phyloP scores from a whole-genome alignment of 805 yeast species.

The Candida cerambycidarum region DNA sequence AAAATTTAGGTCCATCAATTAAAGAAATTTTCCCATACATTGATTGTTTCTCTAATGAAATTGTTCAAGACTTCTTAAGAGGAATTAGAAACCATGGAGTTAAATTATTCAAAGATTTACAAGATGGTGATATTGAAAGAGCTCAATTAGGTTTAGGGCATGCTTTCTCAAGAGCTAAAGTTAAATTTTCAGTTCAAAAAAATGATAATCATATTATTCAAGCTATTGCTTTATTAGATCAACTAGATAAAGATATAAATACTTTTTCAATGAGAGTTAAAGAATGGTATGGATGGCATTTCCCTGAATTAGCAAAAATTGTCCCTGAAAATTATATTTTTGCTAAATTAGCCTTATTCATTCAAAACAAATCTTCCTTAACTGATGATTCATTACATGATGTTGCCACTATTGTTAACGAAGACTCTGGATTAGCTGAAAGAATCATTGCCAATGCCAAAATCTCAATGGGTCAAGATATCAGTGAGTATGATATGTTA shows the following conservation, averaged over 20 bases:
- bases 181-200: slow-evolving; percentile 97
- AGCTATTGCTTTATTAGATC: slow-evolving; percentile 96
- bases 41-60: slow-evolving; percentile 87
- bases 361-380: slow-evolving; percentile 83
- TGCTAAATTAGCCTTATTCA: slow-evolving; percentile 78
- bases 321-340: slow-evolving; percentile 85
- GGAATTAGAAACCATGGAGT: slow-evolving; percentile 90
- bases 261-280: slow-evolving; percentile 96
- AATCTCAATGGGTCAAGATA: slow-evolving; percentile 98
- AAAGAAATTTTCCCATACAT: slow-evolving; percentile 87
- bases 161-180: slow-evolving; percentile 98
- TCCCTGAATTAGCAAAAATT: slow-evolving; percentile 93
- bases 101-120: slow-evolving; percentile 86
- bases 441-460: slow-evolving; percentile 90
- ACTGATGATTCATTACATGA: slow-evolving; percentile 94
- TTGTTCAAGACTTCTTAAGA: slow-evolving; percentile 92
- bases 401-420: slow-evolving; percentile 84
- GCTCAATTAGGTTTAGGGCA: slow-evolving; percentile 99
- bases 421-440: slow-evolving; percentile 88
- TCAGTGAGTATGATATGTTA: slow-evolving; percentile 90
- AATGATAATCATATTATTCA: slow-evolving; percentile 99
- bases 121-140: slow-evolving; percentile 93
- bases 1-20: slow-evolving; percentile 93
- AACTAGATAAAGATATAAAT: slow-evolving; percentile 96
- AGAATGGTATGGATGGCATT: slow-evolving; percentile 99